Evolutionary conservation across 163 green algal species (phyloP).

Genomic region (Scenedesmus sp.): DNA sequence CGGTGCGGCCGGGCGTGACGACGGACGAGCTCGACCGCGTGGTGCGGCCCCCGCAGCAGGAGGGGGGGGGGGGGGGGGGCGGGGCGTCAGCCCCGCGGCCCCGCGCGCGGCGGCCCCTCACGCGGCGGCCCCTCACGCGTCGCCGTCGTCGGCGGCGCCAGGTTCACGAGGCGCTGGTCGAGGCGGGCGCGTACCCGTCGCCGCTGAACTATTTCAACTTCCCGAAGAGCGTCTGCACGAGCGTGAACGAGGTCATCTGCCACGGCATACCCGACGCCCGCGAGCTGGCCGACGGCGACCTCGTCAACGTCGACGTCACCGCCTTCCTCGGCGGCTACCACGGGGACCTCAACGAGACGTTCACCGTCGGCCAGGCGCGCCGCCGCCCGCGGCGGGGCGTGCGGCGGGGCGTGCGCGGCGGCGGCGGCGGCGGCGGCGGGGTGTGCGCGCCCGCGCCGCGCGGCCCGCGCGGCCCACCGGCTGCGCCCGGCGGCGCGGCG

Average conservation of each 20-base stretch:
- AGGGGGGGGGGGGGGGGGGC: background rate
- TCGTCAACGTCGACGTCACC: slow-evolving; percentile 99
- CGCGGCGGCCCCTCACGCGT: no score
- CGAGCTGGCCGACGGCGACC: slow-evolving; percentile 92
- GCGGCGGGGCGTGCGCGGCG: no score
- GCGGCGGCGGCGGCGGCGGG: no score
- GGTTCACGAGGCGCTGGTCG: slow-evolving; percentile 91
- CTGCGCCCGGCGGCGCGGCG: background rate
- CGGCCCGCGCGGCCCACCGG: background rate
- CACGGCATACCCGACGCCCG: slow-evolving; percentile 96
- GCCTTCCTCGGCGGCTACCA: slow-evolving; percentile 90
- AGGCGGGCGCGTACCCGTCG: slow-evolving; percentile 90
- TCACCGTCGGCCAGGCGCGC: slow-evolving; percentile 67
- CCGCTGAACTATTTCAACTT: slow-evolving; percentile 98
- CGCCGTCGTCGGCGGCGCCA: no score
- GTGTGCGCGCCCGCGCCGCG: no score
- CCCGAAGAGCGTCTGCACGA: slow-evolving; percentile 97
- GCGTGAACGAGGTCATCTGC: slow-evolving; percentile 98
- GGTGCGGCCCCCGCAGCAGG: slow-evolving; percentile 46
- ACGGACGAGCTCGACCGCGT: slow-evolving; percentile 96
- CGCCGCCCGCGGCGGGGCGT: background rate
- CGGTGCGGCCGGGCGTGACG: slow-evolving; percentile 83
- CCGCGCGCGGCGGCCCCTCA: no score
- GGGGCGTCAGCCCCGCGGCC: no score
- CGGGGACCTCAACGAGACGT: slow-evolving; percentile 97